Evolutionary conservation across 306 rosid genomes (phyloP).

Genomic region (Casuarina equisetifolia): DNA sequence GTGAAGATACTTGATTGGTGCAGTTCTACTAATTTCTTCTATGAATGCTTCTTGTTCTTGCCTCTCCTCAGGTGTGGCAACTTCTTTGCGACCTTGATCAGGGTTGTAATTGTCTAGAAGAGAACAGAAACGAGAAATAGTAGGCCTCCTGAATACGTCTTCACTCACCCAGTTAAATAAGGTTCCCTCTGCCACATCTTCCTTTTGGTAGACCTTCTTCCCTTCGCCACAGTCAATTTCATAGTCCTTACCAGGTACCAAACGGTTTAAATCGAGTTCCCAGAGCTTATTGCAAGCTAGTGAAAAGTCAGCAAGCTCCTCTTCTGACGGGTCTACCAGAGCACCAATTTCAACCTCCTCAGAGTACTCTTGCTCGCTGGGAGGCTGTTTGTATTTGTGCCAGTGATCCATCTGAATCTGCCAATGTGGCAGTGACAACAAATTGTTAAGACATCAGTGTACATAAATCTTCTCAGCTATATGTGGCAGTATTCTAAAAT

Average conservation of each 20-base stretch:
- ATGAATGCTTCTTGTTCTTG: constrained; percentile 92
- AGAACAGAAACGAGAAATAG: constrained; percentile 81
- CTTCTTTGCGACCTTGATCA: constrained; percentile 72
- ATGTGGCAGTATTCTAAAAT: not conserved
- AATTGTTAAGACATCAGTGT: constrained; percentile 14
- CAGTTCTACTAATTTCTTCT: constrained; percentile 95
- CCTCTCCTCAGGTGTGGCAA: constrained; percentile 85
- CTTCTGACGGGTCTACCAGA: constrained; percentile 57
- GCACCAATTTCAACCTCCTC: constrained; percentile 58
- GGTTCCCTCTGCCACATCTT: constrained; percentile 75
- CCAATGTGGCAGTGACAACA: constrained; percentile 21
- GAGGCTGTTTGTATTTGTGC: constrained; percentile 63
- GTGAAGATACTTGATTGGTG: constrained; percentile 82
- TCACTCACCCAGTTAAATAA: constrained; percentile 72
- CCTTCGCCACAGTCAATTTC: constrained; percentile 96
- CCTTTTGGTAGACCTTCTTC: constrained; percentile 66
- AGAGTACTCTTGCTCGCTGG: constrained; percentile 73
- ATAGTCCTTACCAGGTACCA: constrained; percentile 79
- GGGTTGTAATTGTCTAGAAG: constrained; percentile 93
- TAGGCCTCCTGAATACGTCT: constrained; percentile 67
- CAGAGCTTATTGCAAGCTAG: constrained; percentile 78
- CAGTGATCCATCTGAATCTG: constrained; percentile 76
- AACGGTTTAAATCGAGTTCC: constrained; percentile 81
- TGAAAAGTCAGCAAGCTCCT: constrained; percentile 73
- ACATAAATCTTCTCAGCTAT: not conserved